These are phyloP conservation scores for Curvularia lunata DNA, from an alignment of 2,329 filamentous ascomycete genomes.

Conservation along the genomic window DNA sequence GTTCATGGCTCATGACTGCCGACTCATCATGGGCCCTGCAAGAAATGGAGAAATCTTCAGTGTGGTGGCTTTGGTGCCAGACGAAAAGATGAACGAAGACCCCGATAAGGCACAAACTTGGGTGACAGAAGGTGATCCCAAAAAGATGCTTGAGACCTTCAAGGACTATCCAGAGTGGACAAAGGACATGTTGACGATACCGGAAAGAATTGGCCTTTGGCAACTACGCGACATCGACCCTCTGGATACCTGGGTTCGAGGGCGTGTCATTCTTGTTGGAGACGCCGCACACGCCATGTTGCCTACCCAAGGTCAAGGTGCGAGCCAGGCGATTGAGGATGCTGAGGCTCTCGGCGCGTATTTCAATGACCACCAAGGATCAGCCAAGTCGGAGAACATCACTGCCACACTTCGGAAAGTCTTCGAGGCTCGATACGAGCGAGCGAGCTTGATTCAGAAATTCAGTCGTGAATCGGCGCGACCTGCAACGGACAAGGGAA, in stretches of 20 bases:
- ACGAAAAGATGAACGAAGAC: constrained; percentile 51
- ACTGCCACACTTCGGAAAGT: constrained; percentile 12
- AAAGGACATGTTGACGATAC: constrained; percentile 40
- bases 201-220: constrained; percentile 52
- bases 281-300: constrained; percentile 60
- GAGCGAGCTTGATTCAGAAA: constrained; percentile 51
- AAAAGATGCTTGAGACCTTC: constrained; percentile 51
- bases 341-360: constrained; percentile 53
- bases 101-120: constrained; percentile 48
- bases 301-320: constrained; percentile 61
- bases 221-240: constrained; percentile 55
- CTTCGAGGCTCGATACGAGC: constrained; percentile 36
- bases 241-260: constrained; percentile 52
- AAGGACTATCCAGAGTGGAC: constrained; percentile 53
- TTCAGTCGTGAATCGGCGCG: constrained; percentile 54
- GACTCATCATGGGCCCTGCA: constrained; percentile 57
- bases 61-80: constrained; percentile 55
- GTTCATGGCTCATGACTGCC: constrained; percentile 53
- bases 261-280: constrained; percentile 60
- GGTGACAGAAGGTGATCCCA: constrained; percentile 48
- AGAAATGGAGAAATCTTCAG: constrained; percentile 52
- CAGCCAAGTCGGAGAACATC: constrained; percentile 28
- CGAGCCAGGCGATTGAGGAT: constrained; percentile 60
- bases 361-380: constrained; percentile 18
- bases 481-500: constrained; percentile 46